phyloP scores from a whole-genome alignment of 106 monocot species.

The Phalaenopsis equestris region DNA sequence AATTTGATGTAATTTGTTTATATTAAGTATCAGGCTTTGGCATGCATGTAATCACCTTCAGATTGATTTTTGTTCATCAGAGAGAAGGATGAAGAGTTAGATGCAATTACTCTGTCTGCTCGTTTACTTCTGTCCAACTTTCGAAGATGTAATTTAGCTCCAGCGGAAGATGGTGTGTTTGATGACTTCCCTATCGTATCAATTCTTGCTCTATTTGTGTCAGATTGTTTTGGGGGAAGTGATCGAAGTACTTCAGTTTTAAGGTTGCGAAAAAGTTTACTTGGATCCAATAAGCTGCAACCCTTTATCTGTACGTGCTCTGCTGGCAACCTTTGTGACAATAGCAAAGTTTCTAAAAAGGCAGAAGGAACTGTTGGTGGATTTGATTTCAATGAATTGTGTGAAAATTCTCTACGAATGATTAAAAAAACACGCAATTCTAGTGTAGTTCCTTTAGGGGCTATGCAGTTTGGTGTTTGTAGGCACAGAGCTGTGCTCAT shows the following conservation, averaged over 20 bases:
- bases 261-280: slow-evolving; percentile 41
- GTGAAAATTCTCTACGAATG: slow-evolving; percentile 58
- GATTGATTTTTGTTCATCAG: slow-evolving; percentile 29
- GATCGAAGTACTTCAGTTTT: slow-evolving; percentile 55
- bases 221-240: slow-evolving; percentile 92
- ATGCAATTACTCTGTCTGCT: slow-evolving; percentile 74
- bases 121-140: slow-evolving; percentile 57
- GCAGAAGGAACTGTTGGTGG: slow-evolving; percentile 12
- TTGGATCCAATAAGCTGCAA: slow-evolving; percentile 51
- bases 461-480: slow-evolving; percentile 85
- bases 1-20: slow-evolving; percentile 7
- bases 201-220: slow-evolving; percentile 89
- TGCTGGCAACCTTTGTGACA: slow-evolving; percentile 22
- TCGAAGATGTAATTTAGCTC: slow-evolving; percentile 23
- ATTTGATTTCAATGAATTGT: slow-evolving; percentile 50
- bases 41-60: neutral
- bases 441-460: slow-evolving; percentile 81
- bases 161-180: slow-evolving; percentile 18
- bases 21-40: slow-evolving; percentile 2
- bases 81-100: slow-evolving; percentile 82
- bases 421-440: slow-evolving; percentile 73
- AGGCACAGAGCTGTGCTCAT: slow-evolving; percentile 94
- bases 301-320: slow-evolving; percentile 93
- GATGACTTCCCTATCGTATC: slow-evolving; percentile 70
- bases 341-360: slow-evolving; percentile 19